phyloP scores from a whole-genome alignment of 1,139 yeast species.

The Hansenula lynferdii region DNA sequence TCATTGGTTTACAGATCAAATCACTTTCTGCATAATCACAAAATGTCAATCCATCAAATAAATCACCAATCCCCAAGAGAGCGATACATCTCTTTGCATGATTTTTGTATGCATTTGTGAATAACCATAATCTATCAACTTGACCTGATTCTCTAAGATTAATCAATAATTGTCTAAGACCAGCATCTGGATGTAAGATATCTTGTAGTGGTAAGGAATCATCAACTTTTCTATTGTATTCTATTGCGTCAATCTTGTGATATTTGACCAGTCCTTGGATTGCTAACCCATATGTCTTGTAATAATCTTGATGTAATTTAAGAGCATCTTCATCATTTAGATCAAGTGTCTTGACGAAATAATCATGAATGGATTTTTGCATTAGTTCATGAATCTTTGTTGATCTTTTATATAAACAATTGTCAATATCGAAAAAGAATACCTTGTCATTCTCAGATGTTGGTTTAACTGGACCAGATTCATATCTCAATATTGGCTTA shows the following conservation, averaged over 20 bases:
- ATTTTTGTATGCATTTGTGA: slow-evolving; percentile 90
- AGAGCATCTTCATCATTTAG: slow-evolving; percentile 75
- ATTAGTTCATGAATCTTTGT: slow-evolving; percentile 78
- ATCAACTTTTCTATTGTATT: slow-evolving; percentile 83
- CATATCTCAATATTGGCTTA: slow-evolving; percentile 20
- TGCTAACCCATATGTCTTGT: slow-evolving; percentile 86
- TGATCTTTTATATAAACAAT: slow-evolving; percentile 75
- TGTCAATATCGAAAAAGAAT: slow-evolving; percentile 90
- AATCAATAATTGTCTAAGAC: slow-evolving; percentile 47
- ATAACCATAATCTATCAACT: slow-evolving; percentile 69
- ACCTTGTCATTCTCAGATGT: slow-evolving; percentile 30
- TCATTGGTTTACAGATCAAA: slow-evolving; percentile 84
- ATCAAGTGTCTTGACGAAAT: slow-evolving; percentile 60
- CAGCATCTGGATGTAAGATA: slow-evolving; percentile 57
- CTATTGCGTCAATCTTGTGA: slow-evolving; percentile 82
- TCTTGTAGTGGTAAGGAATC: slow-evolving; percentile 84
- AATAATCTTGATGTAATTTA: slow-evolving; percentile 65
- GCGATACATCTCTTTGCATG: slow-evolving; percentile 79
- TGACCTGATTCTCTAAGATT: slow-evolving; percentile 40
- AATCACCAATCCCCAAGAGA: slow-evolving; percentile 79
- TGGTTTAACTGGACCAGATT: slow-evolving; percentile 19
- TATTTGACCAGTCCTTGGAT: slow-evolving; percentile 84
- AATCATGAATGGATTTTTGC: slow-evolving; percentile 81
- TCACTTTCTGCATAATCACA: slow-evolving; percentile 76
- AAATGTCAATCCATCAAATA: slow-evolving; percentile 89